phyloP scores from a whole-genome alignment of 2,329 filamentous ascomycete species.

The Cladophialophora bantiana region DNA sequence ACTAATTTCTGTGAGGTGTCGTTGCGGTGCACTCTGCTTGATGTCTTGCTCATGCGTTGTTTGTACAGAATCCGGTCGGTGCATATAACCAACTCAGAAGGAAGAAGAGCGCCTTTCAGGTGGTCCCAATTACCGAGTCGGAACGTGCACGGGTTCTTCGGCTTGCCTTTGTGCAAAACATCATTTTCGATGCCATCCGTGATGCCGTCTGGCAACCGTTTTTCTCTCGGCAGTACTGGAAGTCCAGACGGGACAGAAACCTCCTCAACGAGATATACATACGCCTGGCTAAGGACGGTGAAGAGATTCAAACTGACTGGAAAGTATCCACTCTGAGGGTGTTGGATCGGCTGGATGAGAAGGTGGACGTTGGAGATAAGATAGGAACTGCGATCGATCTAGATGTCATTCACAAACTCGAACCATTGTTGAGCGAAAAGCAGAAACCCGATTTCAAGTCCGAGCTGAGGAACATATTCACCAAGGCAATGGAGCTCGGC shows the following conservation, averaged over 20 bases:
- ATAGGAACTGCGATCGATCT: neutral
- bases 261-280: conserved; percentile 2
- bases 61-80: neutral
- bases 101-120: neutral
- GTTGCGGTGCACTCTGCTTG: neutral
- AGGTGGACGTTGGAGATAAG: conserved; percentile 5
- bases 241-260: neutral
- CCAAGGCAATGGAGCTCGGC: conserved; percentile 9
- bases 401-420: neutral
- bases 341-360: conserved; percentile 8
- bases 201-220: conserved; percentile 14
- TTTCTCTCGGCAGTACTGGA: conserved; percentile 16
- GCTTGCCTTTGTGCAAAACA: conserved; percentile 11
- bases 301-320: conserved; percentile 15
- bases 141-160: conserved; percentile 13
- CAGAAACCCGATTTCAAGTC: neutral
- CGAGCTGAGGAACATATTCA: conserved; percentile 10
- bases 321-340: conserved; percentile 19
- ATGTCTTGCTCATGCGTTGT: conserved; percentile 2
- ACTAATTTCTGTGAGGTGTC: neutral
- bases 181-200: conserved; percentile 12
- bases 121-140: conserved; percentile 2
- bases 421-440: conserved; percentile 4
- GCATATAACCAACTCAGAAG: neutral
- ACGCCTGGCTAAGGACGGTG: neutral